Evolutionary conservation across 164 flowering plant species (phyloP), one percentile per base, ranked within the genome.

Genomic region (Berberis thunbergii): DNA sequence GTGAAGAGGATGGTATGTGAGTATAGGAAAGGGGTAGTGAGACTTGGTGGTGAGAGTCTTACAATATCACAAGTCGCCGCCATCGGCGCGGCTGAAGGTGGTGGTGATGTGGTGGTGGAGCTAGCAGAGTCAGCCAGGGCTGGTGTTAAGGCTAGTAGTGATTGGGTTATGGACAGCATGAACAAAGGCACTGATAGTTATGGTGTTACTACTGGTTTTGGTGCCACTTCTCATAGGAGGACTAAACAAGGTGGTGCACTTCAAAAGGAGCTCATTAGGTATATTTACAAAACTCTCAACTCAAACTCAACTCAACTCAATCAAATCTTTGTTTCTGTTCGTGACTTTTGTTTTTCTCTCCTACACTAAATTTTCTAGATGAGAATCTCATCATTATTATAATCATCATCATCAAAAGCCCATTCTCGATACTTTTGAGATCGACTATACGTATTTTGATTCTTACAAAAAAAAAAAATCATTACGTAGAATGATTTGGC

Each of bases 131-230:
- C 78, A 26, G 78, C 84, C 3, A 68, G 83, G 64, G 77, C 74
- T 3, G 78, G 84, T 0, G 88, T 84, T 4, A 73, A 80, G 71
- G 84, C 81, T 1, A 84, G 88, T 68, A 78, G 84, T 39, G 82
- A 82, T n/a, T 84, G 88, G 86, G 86, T 84, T 2, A 77, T 82
- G 83, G 88, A 82, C 7, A 77, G 83, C 69, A 73, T 82, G 84
- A 75, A 65, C 59, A 80, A 80, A 39, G 88, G 88, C 13, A 80
- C 81, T 0, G 86, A 84, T 59, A 82, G 83, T 43, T 84, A 84
- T 64, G 86, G 88, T 0, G 81, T 82, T 57, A 84, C 88, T 4
- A 84, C 88, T 44, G 88, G 88, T 2, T 84, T 84, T 66, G 88
- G 88, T 54, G 86, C 88, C 0, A 84, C 86, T 41, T 84, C 88